Conservation (phyloP, 192 early-diverging fungal species). For the Coemansia aciculifera region DNA sequence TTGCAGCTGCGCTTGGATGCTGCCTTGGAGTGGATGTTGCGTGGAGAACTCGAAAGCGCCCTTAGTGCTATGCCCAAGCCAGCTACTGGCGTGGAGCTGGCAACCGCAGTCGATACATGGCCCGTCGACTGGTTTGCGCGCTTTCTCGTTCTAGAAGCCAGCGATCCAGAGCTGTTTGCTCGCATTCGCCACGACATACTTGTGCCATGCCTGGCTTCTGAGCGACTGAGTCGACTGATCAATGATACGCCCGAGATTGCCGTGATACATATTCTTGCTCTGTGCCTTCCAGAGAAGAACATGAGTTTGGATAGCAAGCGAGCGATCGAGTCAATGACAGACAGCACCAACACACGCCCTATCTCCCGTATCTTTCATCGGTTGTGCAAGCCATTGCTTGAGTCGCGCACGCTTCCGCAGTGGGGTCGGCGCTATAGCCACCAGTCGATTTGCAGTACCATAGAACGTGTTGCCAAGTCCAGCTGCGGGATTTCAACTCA, state of each 20-base stretch:
- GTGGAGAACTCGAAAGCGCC: conserved; percentile 17
- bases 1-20: conserved; percentile 14
- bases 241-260: conserved; percentile 18
- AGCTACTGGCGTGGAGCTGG: conserved; percentile 4
- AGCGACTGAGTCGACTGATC: conserved; percentile 10
- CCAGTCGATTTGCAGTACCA: conserved; percentile 6
- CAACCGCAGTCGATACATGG: conserved; percentile 3
- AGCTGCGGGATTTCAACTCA: background rate
- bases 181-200: conserved; percentile 19
- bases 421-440: conserved; percentile 40
- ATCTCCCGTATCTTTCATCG: conserved; percentile 8
- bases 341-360: background rate
- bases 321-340: background rate
- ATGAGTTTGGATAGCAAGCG: conserved; percentile 8
- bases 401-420: conserved; percentile 12
- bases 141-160: conserved; percentile 18
- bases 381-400: background rate
- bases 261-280: conserved; percentile 18
- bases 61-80: background rate
- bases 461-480: conserved; percentile 1
- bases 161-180: conserved; percentile 17
- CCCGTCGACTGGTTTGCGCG: conserved; percentile 26
- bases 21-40: conserved; percentile 36
- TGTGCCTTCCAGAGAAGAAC: conserved; percentile 20
- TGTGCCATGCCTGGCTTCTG: conserved; percentile 7